Percentiles rank a stretch among this genome's conserved stretches.
phyloP scores from a whole-genome alignment of 2,329 filamentous ascomycete genomes.

The Pochonia chlamydosporia region DNA sequence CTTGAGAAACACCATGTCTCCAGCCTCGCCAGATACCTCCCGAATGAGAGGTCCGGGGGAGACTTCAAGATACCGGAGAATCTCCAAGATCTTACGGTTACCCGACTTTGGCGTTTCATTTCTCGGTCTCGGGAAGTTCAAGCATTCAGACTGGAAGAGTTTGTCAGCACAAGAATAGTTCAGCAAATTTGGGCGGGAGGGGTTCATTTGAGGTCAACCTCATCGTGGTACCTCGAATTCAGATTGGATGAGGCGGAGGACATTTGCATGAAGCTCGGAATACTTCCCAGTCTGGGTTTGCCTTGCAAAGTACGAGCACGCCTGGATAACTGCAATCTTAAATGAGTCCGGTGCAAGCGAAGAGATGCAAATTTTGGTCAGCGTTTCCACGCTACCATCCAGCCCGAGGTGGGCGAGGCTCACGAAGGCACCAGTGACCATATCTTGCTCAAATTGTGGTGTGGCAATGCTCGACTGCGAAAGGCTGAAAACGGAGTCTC shows the following conservation, averaged over 20 bases:
- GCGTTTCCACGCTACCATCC: slow-evolving; percentile 49
- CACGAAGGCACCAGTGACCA: slow-evolving; percentile 63
- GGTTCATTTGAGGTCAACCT: too few relatives aligned
- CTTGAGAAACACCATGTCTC: slow-evolving; percentile 33
- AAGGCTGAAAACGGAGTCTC: slow-evolving; percentile 58
- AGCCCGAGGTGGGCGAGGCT: slow-evolving; percentile 57
- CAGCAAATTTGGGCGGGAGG: not conserved
- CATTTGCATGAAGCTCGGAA: slow-evolving; percentile 47
- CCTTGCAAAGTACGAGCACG: slow-evolving; percentile 56
- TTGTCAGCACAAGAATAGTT: not conserved
- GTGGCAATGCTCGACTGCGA: slow-evolving; percentile 40
- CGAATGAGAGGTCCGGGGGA: slow-evolving; percentile 33
- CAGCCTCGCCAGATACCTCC: slow-evolving; percentile 20
- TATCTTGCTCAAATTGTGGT: slow-evolving; percentile 53
- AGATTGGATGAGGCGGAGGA: slow-evolving; percentile 46
- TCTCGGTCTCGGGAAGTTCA: slow-evolving; percentile 11
- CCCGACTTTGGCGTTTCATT: slow-evolving; percentile 21
- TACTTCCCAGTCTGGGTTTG: slow-evolving; percentile 44
- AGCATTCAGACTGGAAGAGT: slow-evolving; percentile 3
- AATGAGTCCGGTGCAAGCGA: slow-evolving; percentile 52
- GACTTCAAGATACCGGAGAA: slow-evolving; percentile 49
- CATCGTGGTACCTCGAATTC: slow-evolving; percentile 4
- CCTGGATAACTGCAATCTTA: slow-evolving; percentile 57
- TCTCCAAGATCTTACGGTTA: slow-evolving; percentile 28
- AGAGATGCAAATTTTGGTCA: slow-evolving; percentile 52